These are phyloP conservation scores for Picea sitchensis DNA, from an alignment of 75 land plant species.

Conservation along the genomic window DNA sequence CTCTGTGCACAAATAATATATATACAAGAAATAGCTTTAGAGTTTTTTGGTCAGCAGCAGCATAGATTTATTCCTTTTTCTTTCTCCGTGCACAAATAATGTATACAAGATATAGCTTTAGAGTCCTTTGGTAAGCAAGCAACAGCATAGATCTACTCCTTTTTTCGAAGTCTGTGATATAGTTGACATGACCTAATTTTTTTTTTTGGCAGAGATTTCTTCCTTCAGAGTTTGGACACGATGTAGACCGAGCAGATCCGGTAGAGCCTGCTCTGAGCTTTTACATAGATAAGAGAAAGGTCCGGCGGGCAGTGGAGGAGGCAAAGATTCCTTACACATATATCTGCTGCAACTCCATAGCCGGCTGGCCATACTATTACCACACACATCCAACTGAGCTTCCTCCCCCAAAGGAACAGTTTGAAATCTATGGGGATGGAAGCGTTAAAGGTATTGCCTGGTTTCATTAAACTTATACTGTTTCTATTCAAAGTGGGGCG, in stretches of 20 bases:
- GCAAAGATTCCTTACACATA: conserved; percentile 30
- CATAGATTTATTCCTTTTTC: no score
- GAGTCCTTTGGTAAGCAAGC: no score
- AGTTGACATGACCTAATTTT: no score
- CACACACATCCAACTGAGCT: conserved; percentile 14
- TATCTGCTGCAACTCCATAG: conserved; percentile 17
- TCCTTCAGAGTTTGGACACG: conserved; percentile 28
- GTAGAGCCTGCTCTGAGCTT: conserved; percentile 8
- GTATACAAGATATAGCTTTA: no score
- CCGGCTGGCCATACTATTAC: conserved; percentile 19
- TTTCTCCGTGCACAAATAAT: no score
- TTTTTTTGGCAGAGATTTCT: conserved; percentile 17
- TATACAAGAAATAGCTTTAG: no score
- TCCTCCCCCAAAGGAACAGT: conserved; percentile 10
- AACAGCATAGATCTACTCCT: no score
- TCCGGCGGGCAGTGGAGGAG: conserved; percentile 20
- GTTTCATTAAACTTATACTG: not conserved
- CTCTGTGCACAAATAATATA: no score
- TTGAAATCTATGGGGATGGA: conserved; percentile 36
- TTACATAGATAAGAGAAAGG: conserved; percentile 7
- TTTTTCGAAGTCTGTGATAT: no score
- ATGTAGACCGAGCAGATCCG: conserved; percentile 14
- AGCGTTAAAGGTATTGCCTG: conserved; percentile 21
- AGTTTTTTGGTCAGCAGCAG: no score
- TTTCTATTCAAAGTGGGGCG: no score